phyloP scores from a whole-genome alignment of 164 flowering plant species.

The Aristolochia contorta region DNA sequence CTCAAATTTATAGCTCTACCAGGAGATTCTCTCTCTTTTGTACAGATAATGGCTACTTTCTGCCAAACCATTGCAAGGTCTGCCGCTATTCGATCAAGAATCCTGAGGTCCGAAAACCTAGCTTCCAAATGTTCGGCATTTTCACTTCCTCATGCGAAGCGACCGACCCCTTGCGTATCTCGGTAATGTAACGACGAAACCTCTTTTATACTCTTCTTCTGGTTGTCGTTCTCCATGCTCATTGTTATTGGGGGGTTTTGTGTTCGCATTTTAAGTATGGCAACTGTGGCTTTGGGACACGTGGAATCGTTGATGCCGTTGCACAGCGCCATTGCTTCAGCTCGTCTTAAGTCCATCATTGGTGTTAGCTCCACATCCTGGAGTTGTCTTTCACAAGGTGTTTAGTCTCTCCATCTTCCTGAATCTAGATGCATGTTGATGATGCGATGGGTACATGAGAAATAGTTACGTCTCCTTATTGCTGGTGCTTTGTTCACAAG shows the following conservation, averaged over 20 bases:
- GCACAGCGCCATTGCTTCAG: constrained; percentile 58
- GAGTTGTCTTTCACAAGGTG: constrained; percentile 52
- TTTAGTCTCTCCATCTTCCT: neutral
- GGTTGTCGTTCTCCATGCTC: neutral
- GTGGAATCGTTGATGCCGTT: constrained; percentile 65
- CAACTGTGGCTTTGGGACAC: constrained; percentile 34
- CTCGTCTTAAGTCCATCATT: constrained; percentile 60
- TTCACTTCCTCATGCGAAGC: constrained; percentile 18
- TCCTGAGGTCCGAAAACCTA: constrained; percentile 15
- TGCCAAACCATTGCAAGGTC: neutral
- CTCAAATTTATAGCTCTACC: too few relatives aligned
- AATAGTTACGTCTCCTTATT: too few relatives aligned
- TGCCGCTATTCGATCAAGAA: constrained; percentile 23
- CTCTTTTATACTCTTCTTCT: neutral
- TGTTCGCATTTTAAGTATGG: constrained; percentile 17
- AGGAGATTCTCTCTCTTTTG: too few relatives aligned
- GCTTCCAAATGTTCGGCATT: constrained; percentile 12
- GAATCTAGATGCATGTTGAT: too few relatives aligned
- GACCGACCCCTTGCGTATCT: constrained; percentile 18
- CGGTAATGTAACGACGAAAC: constrained; percentile 18
- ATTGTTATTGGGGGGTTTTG: neutral
- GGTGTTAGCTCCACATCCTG: constrained; percentile 60
- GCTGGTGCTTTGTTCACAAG: too few relatives aligned
- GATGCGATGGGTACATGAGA: too few relatives aligned
- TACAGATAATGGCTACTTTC: too few relatives aligned